Conservation (phyloP, 176 grass and related monocot species). For the Miscanthus lutarioriparius region DNA sequence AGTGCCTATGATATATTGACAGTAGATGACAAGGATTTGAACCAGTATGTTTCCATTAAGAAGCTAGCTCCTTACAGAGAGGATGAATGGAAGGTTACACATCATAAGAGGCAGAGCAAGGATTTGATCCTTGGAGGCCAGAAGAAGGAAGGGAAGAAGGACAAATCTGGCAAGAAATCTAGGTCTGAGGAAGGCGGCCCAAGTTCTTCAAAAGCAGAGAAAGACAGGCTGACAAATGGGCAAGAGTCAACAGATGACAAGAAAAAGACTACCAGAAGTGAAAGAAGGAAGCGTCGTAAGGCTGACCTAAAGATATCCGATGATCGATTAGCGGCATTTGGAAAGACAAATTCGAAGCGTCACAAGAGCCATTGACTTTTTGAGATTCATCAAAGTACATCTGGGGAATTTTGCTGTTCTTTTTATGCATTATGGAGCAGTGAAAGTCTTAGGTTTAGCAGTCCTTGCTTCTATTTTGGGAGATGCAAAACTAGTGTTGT, state of each 20-base stretch:
- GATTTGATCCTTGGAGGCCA: constrained; percentile 63
- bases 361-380: constrained; percentile 58
- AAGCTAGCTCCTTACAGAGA: constrained; percentile 85
- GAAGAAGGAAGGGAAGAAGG: constrained; percentile 51
- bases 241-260: constrained; percentile 44
- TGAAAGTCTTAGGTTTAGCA: not conserved
- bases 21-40: constrained; percentile 73
- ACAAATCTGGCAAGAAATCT: constrained; percentile 48
- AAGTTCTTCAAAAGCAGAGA: constrained; percentile 43
- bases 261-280: constrained; percentile 58
- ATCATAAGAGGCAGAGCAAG: constrained; percentile 69
- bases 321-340: constrained; percentile 59
- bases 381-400: constrained; percentile 11
- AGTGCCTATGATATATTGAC: constrained; percentile 56
- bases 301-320: constrained; percentile 55
- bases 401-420: constrained; percentile 24
- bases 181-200: constrained; percentile 27
- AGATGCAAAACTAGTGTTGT: not conserved
- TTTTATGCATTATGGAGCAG: not conserved
- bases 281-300: constrained; percentile 52
- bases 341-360: constrained; percentile 47
- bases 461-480: not conserved
- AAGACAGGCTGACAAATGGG: constrained; percentile 31
- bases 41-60: constrained; percentile 94
- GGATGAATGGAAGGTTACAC: constrained; percentile 79